These are phyloP conservation scores for Phragmites australis DNA, from an alignment of 176 grass and related monocot genomes.

Conservation along the genomic window DNA sequence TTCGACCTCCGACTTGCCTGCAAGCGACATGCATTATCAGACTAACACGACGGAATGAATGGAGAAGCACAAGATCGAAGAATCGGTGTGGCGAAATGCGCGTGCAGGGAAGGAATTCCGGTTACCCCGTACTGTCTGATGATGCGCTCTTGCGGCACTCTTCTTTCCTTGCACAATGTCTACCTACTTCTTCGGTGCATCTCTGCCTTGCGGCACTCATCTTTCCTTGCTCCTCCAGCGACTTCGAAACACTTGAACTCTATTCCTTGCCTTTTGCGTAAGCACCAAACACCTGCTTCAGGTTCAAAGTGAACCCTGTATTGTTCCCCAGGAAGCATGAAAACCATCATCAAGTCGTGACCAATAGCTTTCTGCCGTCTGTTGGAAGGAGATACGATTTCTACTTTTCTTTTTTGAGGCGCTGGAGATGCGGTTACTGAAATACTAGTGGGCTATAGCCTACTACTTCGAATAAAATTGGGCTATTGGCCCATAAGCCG, in stretches of 20 bases:
- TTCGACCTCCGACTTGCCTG: slow-evolving; percentile 59
- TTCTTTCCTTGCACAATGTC: too few species aligned
- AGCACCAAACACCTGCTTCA: too few species aligned
- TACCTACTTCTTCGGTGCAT: too few species aligned
- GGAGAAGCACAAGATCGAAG: neutral
- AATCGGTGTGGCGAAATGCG: neutral
- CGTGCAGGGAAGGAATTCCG: neutral
- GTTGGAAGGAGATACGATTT: too few species aligned
- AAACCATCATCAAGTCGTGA: neutral
- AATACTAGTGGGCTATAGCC: too few species aligned
- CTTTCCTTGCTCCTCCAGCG: slow-evolving; percentile 27
- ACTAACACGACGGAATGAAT: neutral
- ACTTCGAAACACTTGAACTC: neutral
- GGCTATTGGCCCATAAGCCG: too few species aligned
- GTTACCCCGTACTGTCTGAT: slow-evolving; percentile 43
- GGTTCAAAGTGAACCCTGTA: neutral
- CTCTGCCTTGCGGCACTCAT: too few species aligned
- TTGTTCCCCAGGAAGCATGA: neutral
- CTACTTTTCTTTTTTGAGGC: too few species aligned
- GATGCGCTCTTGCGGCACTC: too few species aligned
- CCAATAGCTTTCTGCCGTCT: too few species aligned
- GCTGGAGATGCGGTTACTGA: too few species aligned
- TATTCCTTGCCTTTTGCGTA: neutral
- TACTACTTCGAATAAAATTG: too few species aligned
- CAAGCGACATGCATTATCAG: neutral